Conservation (phyloP, 2,329 filamentous ascomycete species). For the Xylaria sp. region DNA sequence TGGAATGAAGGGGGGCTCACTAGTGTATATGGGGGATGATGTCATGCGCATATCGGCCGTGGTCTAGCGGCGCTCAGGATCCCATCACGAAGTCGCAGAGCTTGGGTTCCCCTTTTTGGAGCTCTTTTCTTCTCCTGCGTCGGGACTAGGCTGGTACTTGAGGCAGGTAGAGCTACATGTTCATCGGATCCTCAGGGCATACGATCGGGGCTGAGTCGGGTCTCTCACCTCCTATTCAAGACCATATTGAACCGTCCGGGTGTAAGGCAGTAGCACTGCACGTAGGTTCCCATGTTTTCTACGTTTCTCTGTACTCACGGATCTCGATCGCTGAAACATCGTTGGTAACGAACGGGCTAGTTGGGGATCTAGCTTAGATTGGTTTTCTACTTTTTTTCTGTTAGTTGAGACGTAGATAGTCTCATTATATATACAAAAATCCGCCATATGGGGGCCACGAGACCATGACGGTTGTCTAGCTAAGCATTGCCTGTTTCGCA, state of each 20-base stretch:
- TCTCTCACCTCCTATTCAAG: not conserved
- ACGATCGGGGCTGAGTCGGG: too few species aligned
- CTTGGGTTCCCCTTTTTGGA: not conserved
- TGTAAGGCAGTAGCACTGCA: not conserved
- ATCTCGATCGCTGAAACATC: not conserved
- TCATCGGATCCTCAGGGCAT: too few species aligned
- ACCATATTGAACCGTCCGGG: not conserved
- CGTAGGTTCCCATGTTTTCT: not conserved
- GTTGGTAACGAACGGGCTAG: not conserved
- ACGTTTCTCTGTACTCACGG: not conserved
- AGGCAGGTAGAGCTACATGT: too few species aligned
- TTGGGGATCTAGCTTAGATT: not conserved
- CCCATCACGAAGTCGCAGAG: too few species aligned
- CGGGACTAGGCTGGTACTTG: too few species aligned
- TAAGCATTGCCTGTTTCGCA: not conserved
- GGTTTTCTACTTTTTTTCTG: not conserved
- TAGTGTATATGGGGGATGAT: not conserved
- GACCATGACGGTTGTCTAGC: not conserved
- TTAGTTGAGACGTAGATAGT: not conserved
- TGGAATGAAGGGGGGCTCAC: not conserved
- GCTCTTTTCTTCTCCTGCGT: not conserved
- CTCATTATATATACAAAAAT: not conserved
- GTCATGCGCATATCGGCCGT: constrained; percentile 1
- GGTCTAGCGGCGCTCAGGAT: not conserved
- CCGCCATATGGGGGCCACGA: not conserved